Evolutionary conservation across 2,329 filamentous ascomycete species (phyloP).

Genomic region (Pezicula neosporulosa): DNA sequence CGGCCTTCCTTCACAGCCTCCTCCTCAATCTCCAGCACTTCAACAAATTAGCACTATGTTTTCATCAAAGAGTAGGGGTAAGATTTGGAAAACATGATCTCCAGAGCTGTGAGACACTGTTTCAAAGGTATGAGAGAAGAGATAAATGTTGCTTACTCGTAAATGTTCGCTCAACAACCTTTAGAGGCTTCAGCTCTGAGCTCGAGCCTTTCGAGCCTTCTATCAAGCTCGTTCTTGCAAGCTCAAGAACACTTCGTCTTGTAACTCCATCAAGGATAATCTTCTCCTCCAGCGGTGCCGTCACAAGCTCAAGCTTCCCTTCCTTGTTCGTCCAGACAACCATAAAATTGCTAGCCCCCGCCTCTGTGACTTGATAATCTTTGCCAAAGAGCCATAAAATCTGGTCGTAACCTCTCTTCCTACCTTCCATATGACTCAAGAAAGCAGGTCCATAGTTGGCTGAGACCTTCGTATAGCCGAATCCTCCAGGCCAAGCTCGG

Average conservation of each 20-base stretch:
- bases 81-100: too few relatives aligned
- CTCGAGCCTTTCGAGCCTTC: slow-evolving; percentile 24
- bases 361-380: slow-evolving; percentile 75
- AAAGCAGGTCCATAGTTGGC: slow-evolving; percentile 89
- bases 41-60: too few relatives aligned
- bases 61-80: too few relatives aligned
- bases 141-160: slow-evolving; percentile 41
- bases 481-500: slow-evolving; percentile 89
- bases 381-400: slow-evolving; percentile 84
- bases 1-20: slow-evolving; percentile 72
- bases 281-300: slow-evolving; percentile 76
- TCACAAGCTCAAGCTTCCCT: slow-evolving; percentile 68
- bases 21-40: slow-evolving; percentile 65
- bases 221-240: slow-evolving; percentile 61
- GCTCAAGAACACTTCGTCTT: slow-evolving; percentile 70
- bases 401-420: slow-evolving; percentile 74
- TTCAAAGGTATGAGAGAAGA: too few relatives aligned
- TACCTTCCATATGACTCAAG: slow-evolving; percentile 71
- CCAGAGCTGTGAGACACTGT: too few relatives aligned
- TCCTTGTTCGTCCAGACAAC: slow-evolving; percentile 70
- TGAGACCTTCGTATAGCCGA: slow-evolving; percentile 88
- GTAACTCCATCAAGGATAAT: slow-evolving; percentile 87
- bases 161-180: slow-evolving; percentile 78
- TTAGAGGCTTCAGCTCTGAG: slow-evolving; percentile 41
- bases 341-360: slow-evolving; percentile 90